Evolutionary conservation across 352 stramenopile species (phyloP).

Genomic region (Salisapilia sapeloensis): DNA sequence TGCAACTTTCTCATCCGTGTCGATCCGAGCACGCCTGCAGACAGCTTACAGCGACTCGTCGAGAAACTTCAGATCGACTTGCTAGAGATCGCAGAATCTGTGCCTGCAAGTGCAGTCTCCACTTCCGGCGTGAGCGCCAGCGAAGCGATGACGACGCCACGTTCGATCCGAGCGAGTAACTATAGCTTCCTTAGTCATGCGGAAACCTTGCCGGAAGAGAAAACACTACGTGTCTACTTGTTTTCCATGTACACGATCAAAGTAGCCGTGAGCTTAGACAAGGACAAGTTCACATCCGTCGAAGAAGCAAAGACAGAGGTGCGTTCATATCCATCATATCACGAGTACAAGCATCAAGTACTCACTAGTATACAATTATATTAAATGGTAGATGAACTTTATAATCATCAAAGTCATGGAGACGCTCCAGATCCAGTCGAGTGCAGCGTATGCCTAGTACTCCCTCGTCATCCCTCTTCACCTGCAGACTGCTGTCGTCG

Average conservation of each 20-base stretch:
- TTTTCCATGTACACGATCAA: constrained; percentile 43
- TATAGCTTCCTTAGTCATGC: constrained; percentile 11
- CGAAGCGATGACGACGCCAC: constrained; percentile 6
- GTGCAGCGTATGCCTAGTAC: too few species aligned
- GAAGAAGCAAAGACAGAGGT: constrained; percentile 54
- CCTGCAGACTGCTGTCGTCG: too few species aligned
- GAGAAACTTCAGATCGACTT: constrained; percentile 14
- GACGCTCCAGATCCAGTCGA: constrained; percentile 13
- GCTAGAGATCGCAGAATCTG: constrained; percentile 18
- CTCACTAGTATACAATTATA: too few species aligned
- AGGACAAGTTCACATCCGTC: constrained; percentile 22
- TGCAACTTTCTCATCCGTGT: constrained; percentile 30
- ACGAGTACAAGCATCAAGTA: too few species aligned
- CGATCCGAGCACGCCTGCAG: constrained; percentile 15
- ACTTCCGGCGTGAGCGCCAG: constrained; percentile 4
- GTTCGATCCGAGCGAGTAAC: constrained; percentile 6
- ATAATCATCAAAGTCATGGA: constrained; percentile 39
- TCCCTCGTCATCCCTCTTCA: too few species aligned
- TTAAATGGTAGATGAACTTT: constrained; percentile 46
- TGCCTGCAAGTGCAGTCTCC: too few species aligned
- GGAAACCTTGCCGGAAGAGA: constrained; percentile 9
- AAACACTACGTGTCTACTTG: constrained; percentile 18
- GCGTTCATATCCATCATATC: constrained; percentile 1
- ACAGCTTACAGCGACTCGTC: constrained; percentile 22
- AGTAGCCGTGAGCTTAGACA: constrained; percentile 37